phyloP scores from a whole-genome alignment of 1,139 yeast genomes.

The Blastobotrys persicus region DNA sequence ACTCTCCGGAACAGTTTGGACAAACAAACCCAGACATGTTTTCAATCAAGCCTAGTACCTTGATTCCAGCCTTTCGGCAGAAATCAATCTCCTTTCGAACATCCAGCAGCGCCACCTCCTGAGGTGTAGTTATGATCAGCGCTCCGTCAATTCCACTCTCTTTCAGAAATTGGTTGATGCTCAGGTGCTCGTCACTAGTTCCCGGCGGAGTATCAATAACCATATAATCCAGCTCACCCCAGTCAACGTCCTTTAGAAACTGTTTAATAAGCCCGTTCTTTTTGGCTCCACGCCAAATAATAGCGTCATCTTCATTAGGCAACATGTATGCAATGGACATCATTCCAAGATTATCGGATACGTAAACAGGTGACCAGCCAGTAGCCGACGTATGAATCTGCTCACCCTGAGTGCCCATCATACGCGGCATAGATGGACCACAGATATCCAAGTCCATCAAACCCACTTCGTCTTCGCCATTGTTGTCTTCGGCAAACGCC shows the following conservation, averaged over 20 bases:
- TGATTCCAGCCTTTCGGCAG: slow-evolving; percentile 85
- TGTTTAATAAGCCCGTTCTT: slow-evolving; percentile 92
- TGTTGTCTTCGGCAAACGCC: slow-evolving; percentile 91
- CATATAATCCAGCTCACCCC: slow-evolving; percentile 91
- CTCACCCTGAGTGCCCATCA: slow-evolving; percentile 91
- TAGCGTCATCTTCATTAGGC: slow-evolving; percentile 90
- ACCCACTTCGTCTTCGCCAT: slow-evolving; percentile 78
- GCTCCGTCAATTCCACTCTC: slow-evolving; percentile 97
- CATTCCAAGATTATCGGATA: slow-evolving; percentile 89
- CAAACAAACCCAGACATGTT: slow-evolving; percentile 99
- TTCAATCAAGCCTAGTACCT: slow-evolving; percentile 85
- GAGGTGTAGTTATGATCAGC: slow-evolving; percentile 92
- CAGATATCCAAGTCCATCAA: slow-evolving; percentile 97
- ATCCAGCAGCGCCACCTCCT: slow-evolving; percentile 91
- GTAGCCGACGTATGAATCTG: slow-evolving; percentile 82
- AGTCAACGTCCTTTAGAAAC: slow-evolving; percentile 89
- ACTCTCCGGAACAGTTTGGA: slow-evolving; percentile 87
- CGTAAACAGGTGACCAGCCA: slow-evolving; percentile 97
- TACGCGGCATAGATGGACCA: slow-evolving; percentile 94
- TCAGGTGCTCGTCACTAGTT: slow-evolving; percentile 93
- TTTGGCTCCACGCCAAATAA: slow-evolving; percentile 96
- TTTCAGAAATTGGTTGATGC: slow-evolving; percentile 82
- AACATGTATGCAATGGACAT: slow-evolving; percentile 96
- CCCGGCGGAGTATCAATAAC: slow-evolving; percentile 98
- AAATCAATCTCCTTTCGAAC: slow-evolving; percentile 96